Percentiles rank a stretch among this genome's conserved stretches.
These are phyloP conservation scores for Aechmea fasciata DNA, from an alignment of 176 grass and related monocot species.

Conservation along the genomic window DNA sequence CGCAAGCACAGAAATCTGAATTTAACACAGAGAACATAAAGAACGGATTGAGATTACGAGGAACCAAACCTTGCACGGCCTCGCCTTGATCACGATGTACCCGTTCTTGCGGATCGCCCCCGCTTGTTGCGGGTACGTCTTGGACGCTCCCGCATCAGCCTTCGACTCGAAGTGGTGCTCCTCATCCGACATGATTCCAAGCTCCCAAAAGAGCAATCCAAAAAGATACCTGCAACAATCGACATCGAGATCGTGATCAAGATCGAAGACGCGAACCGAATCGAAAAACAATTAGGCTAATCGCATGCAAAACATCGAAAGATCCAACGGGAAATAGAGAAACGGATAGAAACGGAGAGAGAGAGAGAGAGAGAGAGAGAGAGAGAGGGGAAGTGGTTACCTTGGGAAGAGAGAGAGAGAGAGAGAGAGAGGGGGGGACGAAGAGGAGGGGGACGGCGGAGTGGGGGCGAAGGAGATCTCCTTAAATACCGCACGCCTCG, in stretches of 20 bases:
- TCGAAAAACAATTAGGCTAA: too few species aligned
- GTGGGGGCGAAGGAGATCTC: background rate
- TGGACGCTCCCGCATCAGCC: constrained; percentile 61
- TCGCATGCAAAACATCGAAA: background rate
- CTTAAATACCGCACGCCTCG: background rate
- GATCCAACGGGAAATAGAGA: background rate
- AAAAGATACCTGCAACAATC: background rate
- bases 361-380: background rate
- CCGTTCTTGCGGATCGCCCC: constrained; percentile 58
- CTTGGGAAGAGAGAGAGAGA: background rate
- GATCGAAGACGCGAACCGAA: background rate
- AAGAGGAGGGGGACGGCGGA: background rate
- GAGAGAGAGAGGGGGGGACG: background rate
- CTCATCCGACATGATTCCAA: constrained; percentile 53
- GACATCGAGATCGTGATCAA: background rate
- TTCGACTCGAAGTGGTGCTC: constrained; percentile 73
- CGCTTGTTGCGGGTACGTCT: constrained; percentile 59
- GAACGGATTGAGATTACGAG: background rate
- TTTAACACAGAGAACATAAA: background rate
- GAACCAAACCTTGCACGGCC: constrained; percentile 51
- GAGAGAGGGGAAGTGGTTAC: background rate
- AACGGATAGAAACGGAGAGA: background rate
- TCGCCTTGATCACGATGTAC: constrained; percentile 48
- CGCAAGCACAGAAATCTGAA: background rate
- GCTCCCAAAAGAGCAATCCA: background rate